Conservation (phyloP, 345 rosid species). For the Heritiera littoralis region DNA sequence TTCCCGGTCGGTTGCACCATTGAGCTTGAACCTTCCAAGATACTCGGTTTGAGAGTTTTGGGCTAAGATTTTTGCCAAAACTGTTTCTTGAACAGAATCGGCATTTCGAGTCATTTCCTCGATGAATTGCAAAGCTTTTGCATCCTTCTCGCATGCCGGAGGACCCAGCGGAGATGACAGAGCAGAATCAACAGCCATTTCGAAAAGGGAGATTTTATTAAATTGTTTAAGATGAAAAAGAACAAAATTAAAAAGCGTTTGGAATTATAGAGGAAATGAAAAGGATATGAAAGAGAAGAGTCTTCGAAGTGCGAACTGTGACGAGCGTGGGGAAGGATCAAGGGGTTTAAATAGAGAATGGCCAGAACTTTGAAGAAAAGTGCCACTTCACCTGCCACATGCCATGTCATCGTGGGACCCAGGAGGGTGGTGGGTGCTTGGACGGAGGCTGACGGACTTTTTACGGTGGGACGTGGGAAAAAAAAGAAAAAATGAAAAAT, state of each 20-base stretch:
- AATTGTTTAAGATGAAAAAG: not conserved
- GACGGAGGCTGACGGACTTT: constrained; percentile 36
- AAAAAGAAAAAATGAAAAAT: not conserved
- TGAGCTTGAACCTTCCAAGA: constrained; percentile 52
- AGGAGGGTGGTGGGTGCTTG: constrained; percentile 15
- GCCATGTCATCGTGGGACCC: constrained; percentile 26
- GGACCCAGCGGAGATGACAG: constrained; percentile 70
- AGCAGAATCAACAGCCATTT: constrained; percentile 71
- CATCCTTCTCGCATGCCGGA: constrained; percentile 74
- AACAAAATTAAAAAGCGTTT: not conserved
- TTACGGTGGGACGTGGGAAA: not conserved
- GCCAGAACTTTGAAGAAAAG: not conserved
- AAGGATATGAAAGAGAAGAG: not conserved
- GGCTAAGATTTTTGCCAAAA: constrained; percentile 62
- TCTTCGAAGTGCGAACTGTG: not conserved
- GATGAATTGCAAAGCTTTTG: constrained; percentile 71
- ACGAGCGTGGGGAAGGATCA: constrained; percentile 18
- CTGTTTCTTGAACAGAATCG: constrained; percentile 59
- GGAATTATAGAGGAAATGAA: not conserved
- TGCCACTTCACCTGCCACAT: constrained; percentile 38
- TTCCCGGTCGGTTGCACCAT: constrained; percentile 62
- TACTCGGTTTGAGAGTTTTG: constrained; percentile 73
- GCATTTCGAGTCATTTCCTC: constrained; percentile 78
- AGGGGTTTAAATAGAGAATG: constrained; percentile 47
- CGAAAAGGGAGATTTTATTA: not conserved